Percentiles rank a stretch among this genome's conserved stretches.
phyloP scores from a whole-genome alignment of 257 asterid genomes.

The Ophiorrhiza pumila region DNA sequence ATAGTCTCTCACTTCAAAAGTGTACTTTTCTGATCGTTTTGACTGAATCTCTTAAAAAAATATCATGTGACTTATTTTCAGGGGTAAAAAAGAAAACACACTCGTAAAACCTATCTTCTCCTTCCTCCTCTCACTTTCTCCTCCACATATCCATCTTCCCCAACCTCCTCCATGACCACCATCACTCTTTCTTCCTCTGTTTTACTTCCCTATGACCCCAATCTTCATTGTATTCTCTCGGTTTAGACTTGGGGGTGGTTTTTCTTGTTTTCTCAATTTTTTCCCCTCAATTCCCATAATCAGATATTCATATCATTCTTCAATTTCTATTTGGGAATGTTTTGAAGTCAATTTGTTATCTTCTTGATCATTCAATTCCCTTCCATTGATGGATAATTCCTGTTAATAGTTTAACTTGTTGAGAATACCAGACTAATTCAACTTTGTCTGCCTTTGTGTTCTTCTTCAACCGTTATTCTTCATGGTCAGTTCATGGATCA shows the following conservation, averaged over 20 bases:
- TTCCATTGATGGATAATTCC: constrained; percentile 8
- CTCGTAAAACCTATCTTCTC: no score
- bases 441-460: background rate
- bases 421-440: background rate
- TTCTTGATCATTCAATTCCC: background rate
- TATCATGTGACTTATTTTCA: no score
- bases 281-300: background rate
- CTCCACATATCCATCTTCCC: no score
- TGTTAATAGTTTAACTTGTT: background rate
- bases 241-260: background rate
- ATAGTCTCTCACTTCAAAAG: no score
- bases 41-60: no score
- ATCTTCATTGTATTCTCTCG: constrained; percentile 1
- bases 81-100: no score
- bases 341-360: background rate
- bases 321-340: background rate
- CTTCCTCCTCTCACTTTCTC: no score
- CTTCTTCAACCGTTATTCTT: background rate
- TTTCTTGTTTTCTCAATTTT: constrained; percentile 4
- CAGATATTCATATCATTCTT: background rate
- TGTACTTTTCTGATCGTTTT: no score
- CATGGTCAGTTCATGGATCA: background rate
- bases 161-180: no score
- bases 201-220: background rate
- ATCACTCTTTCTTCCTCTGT: no score